Base-by-base conservation (phyloP, 495 filamentous ascomycete genomes). In the Neurospora sp. region DNA sequence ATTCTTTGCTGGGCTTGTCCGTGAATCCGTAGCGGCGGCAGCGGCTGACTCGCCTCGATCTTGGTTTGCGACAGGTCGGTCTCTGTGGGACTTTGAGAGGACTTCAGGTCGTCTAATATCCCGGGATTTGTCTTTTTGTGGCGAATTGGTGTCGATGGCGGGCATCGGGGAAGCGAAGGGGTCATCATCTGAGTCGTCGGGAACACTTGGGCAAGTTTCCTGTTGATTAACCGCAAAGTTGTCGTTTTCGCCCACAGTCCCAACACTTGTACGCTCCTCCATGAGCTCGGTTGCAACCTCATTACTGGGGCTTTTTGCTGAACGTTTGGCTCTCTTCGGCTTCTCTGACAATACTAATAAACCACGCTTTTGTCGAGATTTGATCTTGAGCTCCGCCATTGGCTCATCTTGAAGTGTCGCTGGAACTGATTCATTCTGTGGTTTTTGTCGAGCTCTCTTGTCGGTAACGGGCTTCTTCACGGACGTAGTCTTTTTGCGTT, bases 361-460 rank as follows among this genome's bases (percentile, higher is more conserved):
- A 39, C 84, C 83, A 68, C 84, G 77, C 69, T 82, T 85, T 40
- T 81, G 82, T 70, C 82, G 73, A 14, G 81, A 79, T 47, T 79
- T 83, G 38, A 85, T 80, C 20, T 78, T 81, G 41, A 85, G 72
- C 68, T 83, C 81, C 44, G 80, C 82, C 70, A 79, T 78, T n/a
- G 77, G 80, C 70, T 80, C 76, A 27, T 74, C 69, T 59, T 74
- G 38, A n/a, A 27, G 35, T 70, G 40, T 27, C 65, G 69, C 14
- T 35, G 53, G 12, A 35, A 18, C 31, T 31, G 22, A 8, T 37
- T 18, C 53, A 14, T 59, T 59, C 14, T 65, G 53, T 35, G 53
- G 27, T 35, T 65, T 35, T 37, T 37, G 53, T 65, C 31, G 6
- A 65, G 27, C 12, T 3, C 53, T 7, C 27, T 35, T 37, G 27